Conservation (phyloP, 2,329 filamentous ascomycete species). For the Zasmidium angulare region DNA sequence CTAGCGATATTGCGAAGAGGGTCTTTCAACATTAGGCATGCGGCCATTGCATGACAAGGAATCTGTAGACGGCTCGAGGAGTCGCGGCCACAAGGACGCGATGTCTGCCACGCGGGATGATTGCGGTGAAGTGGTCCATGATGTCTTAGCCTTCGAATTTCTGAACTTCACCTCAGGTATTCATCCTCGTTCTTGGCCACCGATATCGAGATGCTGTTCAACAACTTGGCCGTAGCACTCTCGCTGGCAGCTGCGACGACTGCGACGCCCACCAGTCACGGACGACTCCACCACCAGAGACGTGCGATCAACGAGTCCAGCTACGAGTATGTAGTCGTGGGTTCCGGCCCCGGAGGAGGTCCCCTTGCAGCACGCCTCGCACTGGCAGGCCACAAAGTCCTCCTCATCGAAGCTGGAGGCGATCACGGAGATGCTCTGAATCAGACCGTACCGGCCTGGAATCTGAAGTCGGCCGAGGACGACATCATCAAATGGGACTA, state of each 20-base stretch:
- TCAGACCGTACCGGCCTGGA: slow-evolving; percentile 57
- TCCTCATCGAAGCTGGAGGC: slow-evolving; percentile 61
- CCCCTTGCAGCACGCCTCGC: slow-evolving; percentile 61
- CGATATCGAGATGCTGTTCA: slow-evolving; percentile 4
- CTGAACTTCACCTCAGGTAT: not conserved
- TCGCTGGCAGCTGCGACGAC: not conserved
- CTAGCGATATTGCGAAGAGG: not conserved
- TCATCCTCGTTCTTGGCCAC: not conserved
- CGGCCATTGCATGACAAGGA: no score
- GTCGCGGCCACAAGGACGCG: no score
- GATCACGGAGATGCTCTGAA: slow-evolving; percentile 55
- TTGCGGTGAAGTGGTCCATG: not conserved
- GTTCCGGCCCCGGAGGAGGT: slow-evolving; percentile 61
- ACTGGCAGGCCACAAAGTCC: slow-evolving; percentile 58
- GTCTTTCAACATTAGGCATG: not conserved
- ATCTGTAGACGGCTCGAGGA: no score
- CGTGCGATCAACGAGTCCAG: slow-evolving; percentile 11
- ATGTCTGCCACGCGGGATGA: no score
- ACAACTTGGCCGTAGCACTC: slow-evolving; percentile 1
- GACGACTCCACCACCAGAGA: slow-evolving; percentile 5
- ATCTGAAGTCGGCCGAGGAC: slow-evolving; percentile 57
- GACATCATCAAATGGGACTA: slow-evolving; percentile 60
- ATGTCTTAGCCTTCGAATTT: not conserved
- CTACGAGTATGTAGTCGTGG: slow-evolving; percentile 65
- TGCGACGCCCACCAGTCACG: slow-evolving; percentile 3